Evolutionary conservation across 176 grass and related monocot species (phyloP), one percentile per base, ranked within the genome.

Genomic region (Carex kokanica): DNA sequence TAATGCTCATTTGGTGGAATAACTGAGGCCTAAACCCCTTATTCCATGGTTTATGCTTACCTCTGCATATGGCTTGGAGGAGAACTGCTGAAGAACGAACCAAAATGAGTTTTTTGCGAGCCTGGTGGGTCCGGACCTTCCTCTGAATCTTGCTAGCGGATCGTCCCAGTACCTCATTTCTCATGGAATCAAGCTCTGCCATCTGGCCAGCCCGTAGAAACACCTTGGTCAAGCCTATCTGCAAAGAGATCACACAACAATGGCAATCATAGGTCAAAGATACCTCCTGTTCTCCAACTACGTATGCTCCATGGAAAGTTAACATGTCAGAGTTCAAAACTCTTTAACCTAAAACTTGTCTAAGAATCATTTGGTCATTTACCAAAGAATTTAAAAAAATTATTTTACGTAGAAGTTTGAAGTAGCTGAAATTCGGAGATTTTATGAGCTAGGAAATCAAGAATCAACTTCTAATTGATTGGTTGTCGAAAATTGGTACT

Each of bases 181-280:
- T 90, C 64, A 81, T 88, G 84, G 96, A 87, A 91, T 98, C 96
- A 90, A 98, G 83, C 80, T 98, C 93, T 81, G 96, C 96, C 96
- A 98, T 98, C 85, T 95, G 96, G 81, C 96, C 96, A 86, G 96
- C 96, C 82, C 93, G 90, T 25, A 98, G 83, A 95, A 98, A 98
- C 45, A 98, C 88, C 90, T 98, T 98, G 54, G 93, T 95, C 88
- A 90, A 93, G 66, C 96, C 96, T 83, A 91, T 89, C 96, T 98
- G 86, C 82, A 85, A 85, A 70, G 13, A 56, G 34, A 62, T 60
- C 20, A 83, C 23, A 38, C 5, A 69, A 40, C 78, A 74, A 41
- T 25, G 29, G 66, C 60, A 87, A 56, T 29, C 47, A 75, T 75
- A 53, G 43, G 23, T 54, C 72, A 75, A 23, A 27, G 17, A 75